A percentile compares a stretch with the other conserved stretches of the same genome.
Conservation (phyloP, 225 moss, liverwort and hornwort genomes). For the Rhytidiadelphus loreus region DNA sequence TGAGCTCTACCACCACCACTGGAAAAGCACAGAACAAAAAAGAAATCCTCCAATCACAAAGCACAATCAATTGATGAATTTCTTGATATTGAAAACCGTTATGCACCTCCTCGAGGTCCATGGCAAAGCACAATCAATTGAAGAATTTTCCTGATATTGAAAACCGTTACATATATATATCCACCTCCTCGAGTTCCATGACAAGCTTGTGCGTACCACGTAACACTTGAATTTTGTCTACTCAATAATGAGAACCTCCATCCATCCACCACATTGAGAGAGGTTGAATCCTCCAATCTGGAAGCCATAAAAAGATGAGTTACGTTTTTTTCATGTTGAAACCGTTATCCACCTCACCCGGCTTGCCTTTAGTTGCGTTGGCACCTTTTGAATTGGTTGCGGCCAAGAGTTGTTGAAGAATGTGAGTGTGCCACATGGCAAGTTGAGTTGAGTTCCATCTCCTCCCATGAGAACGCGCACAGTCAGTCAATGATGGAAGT, state of each 20-base stretch:
- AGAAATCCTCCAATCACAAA: background rate
- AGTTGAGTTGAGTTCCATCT: background rate
- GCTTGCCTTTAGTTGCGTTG: background rate
- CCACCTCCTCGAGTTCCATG: background rate
- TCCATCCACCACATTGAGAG: background rate
- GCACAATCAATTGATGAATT: too few species aligned
- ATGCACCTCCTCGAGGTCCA: background rate
- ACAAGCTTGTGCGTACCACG: too few species aligned
- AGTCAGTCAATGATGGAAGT: background rate
- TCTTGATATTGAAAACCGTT: background rate
- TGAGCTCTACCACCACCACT: too few species aligned
- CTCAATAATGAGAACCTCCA: background rate
- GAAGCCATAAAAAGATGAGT: background rate
- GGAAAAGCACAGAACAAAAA: background rate
- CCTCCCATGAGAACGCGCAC: background rate
- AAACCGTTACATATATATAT: background rate
- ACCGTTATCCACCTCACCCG: background rate
- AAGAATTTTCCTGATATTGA: background rate
- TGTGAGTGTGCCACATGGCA: background rate
- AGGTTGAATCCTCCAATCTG: background rate
- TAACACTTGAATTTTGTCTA: background rate
- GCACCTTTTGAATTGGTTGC: too few species aligned
- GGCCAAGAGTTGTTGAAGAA: background rate
- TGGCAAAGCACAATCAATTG: background rate
- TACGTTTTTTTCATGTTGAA: background rate